Evolutionary conservation across 169 alveolate species (phyloP).

Genomic region (Eimeria sp.): DNA sequence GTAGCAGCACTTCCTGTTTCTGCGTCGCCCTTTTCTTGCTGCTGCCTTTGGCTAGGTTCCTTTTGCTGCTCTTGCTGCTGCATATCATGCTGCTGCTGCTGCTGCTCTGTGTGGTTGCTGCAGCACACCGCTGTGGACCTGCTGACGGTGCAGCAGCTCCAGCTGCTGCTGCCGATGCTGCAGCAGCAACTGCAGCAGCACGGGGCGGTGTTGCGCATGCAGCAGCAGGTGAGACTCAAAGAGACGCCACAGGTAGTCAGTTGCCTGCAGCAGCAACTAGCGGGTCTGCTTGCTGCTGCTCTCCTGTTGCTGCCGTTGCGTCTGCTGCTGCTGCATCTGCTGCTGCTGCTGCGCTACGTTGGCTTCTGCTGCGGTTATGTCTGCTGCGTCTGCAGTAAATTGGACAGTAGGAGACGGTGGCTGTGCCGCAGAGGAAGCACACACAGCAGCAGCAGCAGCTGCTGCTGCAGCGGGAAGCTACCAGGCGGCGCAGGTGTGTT

Average conservation of each 20-base stretch:
- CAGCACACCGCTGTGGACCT: neutral
- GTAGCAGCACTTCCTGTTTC: too few species aligned
- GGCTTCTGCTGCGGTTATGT: neutral
- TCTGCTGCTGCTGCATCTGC: neutral
- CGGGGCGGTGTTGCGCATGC: slow-evolving; percentile 17
- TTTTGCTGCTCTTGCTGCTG: neutral
- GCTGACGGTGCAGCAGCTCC: slow-evolving; percentile 37
- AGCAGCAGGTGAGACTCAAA: neutral
- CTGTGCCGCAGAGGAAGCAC: neutral
- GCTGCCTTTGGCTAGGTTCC: too few species aligned
- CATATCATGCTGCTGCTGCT: neutral
- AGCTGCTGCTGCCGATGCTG: slow-evolving; percentile 31
- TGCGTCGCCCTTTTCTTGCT: too few species aligned
- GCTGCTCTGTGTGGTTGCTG: slow-evolving; percentile 17
- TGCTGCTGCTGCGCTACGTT: neutral
- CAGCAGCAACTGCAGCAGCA: slow-evolving; percentile 23
- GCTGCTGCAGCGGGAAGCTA: slow-evolving; percentile 28
- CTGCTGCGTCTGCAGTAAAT: slow-evolving; percentile 7
- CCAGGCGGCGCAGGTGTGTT: neutral
- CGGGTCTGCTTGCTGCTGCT: slow-evolving; percentile 3
- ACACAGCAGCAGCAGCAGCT: neutral
- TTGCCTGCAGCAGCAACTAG: slow-evolving; percentile 47
- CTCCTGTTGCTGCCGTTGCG: slow-evolving; percentile 11
- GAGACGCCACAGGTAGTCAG: slow-evolving; percentile 31
- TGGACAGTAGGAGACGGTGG: neutral